Conservation (phyloP, 139 green algal species). For the Auxenochlorella protothecoides region DNA sequence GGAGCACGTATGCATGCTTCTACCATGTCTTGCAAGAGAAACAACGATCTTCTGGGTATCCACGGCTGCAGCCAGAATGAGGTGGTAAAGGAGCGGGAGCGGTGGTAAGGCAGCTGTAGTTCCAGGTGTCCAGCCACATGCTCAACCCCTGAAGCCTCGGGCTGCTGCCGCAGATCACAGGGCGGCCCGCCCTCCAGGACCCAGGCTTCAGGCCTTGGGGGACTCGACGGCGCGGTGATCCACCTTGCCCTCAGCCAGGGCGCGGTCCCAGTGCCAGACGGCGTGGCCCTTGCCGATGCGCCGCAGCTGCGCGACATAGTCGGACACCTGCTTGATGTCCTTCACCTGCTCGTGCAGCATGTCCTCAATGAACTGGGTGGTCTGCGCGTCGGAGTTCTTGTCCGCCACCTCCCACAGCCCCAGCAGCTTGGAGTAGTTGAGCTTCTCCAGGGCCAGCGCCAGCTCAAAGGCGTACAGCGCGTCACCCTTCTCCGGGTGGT, state of each 20-base stretch:
- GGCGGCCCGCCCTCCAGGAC: too few relatives aligned
- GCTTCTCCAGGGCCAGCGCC: constrained; percentile 83
- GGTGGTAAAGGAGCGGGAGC: too few relatives aligned
- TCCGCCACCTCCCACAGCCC: constrained; percentile 39
- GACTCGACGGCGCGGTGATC: background rate
- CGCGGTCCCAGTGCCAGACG: constrained; percentile 73
- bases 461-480: constrained; percentile 89
- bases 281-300: constrained; percentile 82
- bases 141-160: too few relatives aligned
- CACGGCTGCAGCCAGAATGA: too few relatives aligned
- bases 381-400: constrained; percentile 56
- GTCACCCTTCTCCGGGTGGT: constrained; percentile 17
- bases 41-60: too few relatives aligned
- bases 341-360: constrained; percentile 66
- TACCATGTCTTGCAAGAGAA: too few relatives aligned
- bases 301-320: constrained; percentile 79
- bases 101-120: too few relatives aligned
- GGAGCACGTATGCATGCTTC: too few relatives aligned
- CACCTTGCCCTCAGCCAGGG: background rate
- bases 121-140: too few relatives aligned
- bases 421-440: constrained; percentile 81
- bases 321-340: constrained; percentile 67
- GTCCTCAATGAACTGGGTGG: constrained; percentile 77
- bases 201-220: too few relatives aligned
- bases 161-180: too few relatives aligned